phyloP scores from a whole-genome alignment of 2,329 filamentous ascomycete species.

The Curvularia eragrostidis region DNA sequence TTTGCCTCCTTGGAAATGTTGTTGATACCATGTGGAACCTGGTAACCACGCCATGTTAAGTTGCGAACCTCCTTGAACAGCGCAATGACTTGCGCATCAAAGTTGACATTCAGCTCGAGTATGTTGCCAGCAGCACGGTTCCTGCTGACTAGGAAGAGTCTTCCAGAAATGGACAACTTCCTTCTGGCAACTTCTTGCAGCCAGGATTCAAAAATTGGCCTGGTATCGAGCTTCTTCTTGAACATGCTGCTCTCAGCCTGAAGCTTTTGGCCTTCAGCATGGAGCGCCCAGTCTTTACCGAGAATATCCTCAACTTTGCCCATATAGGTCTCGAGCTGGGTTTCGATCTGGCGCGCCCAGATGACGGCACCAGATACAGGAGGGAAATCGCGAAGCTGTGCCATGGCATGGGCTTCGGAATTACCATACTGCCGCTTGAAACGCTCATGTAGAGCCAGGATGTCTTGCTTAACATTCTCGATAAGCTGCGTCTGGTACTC shows the following conservation, averaged over 20 bases:
- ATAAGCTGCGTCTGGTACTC: conserved; percentile 99
- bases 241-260: conserved; percentile 92
- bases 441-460: conserved; percentile 88
- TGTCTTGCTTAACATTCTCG: conserved; percentile 96
- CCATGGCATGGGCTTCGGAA: conserved; percentile 97
- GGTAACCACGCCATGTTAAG: conserved; percentile 91
- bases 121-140: conserved; percentile 90
- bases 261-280: conserved; percentile 93
- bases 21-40: conserved; percentile 91
- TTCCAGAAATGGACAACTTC: conserved; percentile 89
- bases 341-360: conserved; percentile 96
- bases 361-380: conserved; percentile 97
- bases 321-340: conserved; percentile 96
- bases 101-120: conserved; percentile 91
- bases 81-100: conserved; percentile 95
- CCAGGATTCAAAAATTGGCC: conserved; percentile 95
- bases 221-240: conserved; percentile 93
- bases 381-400: conserved; percentile 91
- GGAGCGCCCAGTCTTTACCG: conserved; percentile 91
- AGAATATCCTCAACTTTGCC: conserved; percentile 98
- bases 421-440: conserved; percentile 99
- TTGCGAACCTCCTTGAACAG: conserved; percentile 99
- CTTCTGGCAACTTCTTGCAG: conserved; percentile 85
- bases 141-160: conserved; percentile 86
- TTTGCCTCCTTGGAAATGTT: conserved; percentile 99